Evolutionary conservation across 202 grass and related monocot species (phyloP).

Genomic region (Schoenoplectus tabernaemontani): DNA sequence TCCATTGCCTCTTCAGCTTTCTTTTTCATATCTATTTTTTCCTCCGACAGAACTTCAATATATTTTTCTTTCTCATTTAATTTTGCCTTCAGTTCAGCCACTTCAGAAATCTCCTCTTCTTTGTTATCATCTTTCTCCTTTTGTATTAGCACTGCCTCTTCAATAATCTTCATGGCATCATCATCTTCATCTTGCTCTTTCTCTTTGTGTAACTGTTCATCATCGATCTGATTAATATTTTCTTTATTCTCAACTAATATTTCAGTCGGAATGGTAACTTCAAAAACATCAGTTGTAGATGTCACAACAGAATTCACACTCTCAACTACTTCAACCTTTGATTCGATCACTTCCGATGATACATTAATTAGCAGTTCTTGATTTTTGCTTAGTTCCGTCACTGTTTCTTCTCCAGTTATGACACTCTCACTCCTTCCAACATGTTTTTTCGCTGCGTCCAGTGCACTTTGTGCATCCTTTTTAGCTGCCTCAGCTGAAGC

Average conservation of each 20-base stretch:
- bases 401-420: neutral
- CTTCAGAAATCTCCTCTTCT: slow-evolving; percentile 20
- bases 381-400: neutral
- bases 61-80: slow-evolving; percentile 43
- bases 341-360: neutral
- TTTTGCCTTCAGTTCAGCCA: slow-evolving; percentile 40
- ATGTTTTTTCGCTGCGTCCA: slow-evolving; percentile 74
- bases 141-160: slow-evolving; percentile 26
- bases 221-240: slow-evolving; percentile 39
- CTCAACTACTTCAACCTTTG: slow-evolving; percentile 28
- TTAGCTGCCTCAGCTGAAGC: slow-evolving; percentile 68
- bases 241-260: slow-evolving; percentile 41
- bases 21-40: slow-evolving; percentile 62
- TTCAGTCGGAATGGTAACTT: slow-evolving; percentile 34
- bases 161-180: slow-evolving; percentile 69
- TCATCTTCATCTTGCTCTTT: slow-evolving; percentile 40
- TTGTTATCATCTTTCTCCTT: neutral
- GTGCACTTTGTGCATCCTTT: slow-evolving; percentile 80
- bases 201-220: slow-evolving; percentile 1
- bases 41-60: slow-evolving; percentile 31
- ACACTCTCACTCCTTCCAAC: slow-evolving; percentile 39
- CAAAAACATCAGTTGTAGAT: slow-evolving; percentile 59
- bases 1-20: slow-evolving; percentile 33
- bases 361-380: slow-evolving; percentile 13
- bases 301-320: slow-evolving; percentile 29